A percentile compares a stretch with the other conserved stretches of the same genome.
phyloP scores from a whole-genome alignment of 2,329 filamentous ascomycete genomes.

The Colletotrichum sp. region DNA sequence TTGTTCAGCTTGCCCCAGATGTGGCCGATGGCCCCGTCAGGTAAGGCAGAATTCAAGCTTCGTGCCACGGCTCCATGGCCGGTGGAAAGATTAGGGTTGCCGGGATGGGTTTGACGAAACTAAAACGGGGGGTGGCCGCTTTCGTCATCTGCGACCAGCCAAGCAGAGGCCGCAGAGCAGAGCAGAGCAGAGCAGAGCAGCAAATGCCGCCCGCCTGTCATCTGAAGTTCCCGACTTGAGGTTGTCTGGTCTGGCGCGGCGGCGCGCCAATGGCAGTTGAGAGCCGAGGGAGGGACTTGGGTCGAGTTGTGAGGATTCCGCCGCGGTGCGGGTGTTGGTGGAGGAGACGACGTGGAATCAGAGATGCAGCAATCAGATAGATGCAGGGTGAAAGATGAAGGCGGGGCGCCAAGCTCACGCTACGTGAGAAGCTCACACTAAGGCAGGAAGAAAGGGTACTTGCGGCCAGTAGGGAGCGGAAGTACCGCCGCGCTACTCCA shows the following conservation, averaged over 20 bases:
- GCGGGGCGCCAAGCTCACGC: neutral
- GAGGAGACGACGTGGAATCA: conserved; percentile 19
- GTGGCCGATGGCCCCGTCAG: conserved; percentile 1
- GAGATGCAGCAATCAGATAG: conserved; percentile 14
- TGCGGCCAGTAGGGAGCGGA: neutral
- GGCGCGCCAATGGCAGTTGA: neutral
- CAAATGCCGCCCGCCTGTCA: conserved; percentile 3
- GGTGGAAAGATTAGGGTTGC: conserved; percentile 8
- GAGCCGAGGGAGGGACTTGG: neutral
- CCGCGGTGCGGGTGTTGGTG: neutral
- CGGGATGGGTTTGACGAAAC: neutral
- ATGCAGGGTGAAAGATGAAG: conserved; percentile 7
- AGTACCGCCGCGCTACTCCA: neutral
- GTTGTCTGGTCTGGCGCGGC: neutral
- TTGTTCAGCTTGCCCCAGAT: conserved; percentile 12
- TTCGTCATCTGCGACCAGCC: conserved; percentile 2
- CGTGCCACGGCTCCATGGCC: neutral
- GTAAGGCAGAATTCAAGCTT: conserved; percentile 20
- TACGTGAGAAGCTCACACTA: neutral
- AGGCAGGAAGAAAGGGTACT: neutral
- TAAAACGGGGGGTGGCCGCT: neutral
- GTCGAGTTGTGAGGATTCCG: neutral
- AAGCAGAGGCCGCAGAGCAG: neutral
- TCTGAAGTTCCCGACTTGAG: neutral
- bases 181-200: neutral